Evolutionary conservation across 2,329 filamentous ascomycete genomes (phyloP).

Genomic region (Penicillium sp.): DNA sequence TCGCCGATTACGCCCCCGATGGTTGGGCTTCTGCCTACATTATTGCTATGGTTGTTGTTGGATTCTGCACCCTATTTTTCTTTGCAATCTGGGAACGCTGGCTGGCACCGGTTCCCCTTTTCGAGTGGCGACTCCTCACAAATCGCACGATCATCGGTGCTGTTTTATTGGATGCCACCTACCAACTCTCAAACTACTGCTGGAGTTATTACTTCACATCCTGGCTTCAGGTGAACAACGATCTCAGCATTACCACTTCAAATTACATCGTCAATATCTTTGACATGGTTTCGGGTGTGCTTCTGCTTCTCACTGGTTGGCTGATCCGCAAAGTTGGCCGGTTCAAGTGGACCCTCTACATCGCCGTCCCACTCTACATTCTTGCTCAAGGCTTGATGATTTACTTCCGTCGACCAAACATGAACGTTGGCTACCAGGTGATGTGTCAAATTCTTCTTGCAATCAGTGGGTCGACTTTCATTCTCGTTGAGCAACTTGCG

Average conservation of each 20-base stretch:
- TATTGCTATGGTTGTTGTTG: slow-evolving; percentile 55
- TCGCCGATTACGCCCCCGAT: slow-evolving; percentile 41
- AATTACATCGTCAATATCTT: slow-evolving; percentile 52
- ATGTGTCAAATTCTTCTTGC: slow-evolving; percentile 62
- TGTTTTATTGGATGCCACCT: slow-evolving; percentile 30
- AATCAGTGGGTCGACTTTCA: slow-evolving; percentile 54
- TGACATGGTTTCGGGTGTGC: slow-evolving; percentile 56
- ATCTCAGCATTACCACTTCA: slow-evolving; percentile 32
- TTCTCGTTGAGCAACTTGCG: slow-evolving; percentile 57
- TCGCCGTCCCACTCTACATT: slow-evolving; percentile 56
- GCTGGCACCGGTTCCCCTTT: slow-evolving; percentile 51
- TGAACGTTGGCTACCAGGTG: slow-evolving; percentile 54
- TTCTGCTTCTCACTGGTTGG: slow-evolving; percentile 56
- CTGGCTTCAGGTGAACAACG: slow-evolving; percentile 30
- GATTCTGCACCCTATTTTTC: slow-evolving; percentile 52
- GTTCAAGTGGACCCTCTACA: slow-evolving; percentile 56
- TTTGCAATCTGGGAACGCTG: slow-evolving; percentile 59
- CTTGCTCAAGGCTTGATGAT: slow-evolving; percentile 59
- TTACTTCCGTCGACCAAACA: slow-evolving; percentile 52
- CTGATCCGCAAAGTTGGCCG: slow-evolving; percentile 52
- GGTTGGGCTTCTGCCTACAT: slow-evolving; percentile 47
- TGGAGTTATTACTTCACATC: slow-evolving; percentile 32
- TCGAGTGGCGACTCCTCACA: slow-evolving; percentile 57
- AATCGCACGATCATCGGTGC: slow-evolving; percentile 28
- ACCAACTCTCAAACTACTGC: slow-evolving; percentile 34